Conservation (phyloP, 192 early-diverging fungal genomes). For the Backusella circina region DNA sequence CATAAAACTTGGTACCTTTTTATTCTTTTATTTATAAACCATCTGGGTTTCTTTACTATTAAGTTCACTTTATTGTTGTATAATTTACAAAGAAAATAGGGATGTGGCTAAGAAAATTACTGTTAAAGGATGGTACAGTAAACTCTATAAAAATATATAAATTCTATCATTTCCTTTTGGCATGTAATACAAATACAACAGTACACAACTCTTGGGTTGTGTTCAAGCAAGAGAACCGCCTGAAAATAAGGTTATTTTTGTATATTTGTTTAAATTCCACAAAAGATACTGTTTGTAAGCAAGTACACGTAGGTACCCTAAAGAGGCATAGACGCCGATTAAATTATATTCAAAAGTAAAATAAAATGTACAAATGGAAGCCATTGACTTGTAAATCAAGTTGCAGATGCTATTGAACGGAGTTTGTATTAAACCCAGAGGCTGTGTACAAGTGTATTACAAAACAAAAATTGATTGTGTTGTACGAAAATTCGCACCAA, state of each 20-base stretch:
- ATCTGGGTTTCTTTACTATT: background rate
- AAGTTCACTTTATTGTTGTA: background rate
- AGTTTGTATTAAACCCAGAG: background rate
- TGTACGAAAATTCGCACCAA: background rate
- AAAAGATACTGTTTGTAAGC: background rate
- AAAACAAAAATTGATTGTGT: background rate
- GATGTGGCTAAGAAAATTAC: background rate
- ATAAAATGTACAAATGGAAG: background rate
- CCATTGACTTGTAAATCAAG: background rate
- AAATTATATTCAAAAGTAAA: background rate
- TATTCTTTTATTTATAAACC: background rate
- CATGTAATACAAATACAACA: constrained; percentile 3
- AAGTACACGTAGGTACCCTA: background rate
- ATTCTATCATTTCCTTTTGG: background rate
- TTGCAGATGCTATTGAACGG: background rate
- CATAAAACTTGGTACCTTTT: background rate
- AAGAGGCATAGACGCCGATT: background rate
- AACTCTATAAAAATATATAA: background rate
- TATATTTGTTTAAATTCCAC: background rate
- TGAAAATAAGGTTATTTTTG: background rate
- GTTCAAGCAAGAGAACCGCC: background rate
- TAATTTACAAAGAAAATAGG: background rate
- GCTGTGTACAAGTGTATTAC: background rate
- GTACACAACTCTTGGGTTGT: background rate
- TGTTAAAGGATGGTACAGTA: background rate